phyloP scores from a whole-genome alignment of 331 rosid species.

The Pyrus hybrid region DNA sequence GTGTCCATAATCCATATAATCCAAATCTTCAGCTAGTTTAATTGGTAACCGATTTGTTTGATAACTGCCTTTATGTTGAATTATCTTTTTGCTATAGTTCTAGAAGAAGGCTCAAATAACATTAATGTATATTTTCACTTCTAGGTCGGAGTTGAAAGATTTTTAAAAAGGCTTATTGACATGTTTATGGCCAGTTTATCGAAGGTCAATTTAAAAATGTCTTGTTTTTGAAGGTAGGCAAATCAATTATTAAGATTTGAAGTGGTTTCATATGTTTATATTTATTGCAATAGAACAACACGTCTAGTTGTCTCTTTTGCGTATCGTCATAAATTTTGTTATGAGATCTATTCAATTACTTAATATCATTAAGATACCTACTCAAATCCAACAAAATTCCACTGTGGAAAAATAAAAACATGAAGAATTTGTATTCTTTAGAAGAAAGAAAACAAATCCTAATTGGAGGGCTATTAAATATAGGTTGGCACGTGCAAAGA shows the following conservation, averaged over 20 bases:
- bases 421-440: neutral
- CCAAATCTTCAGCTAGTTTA: neutral
- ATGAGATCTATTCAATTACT: too few relatives aligned
- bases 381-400: neutral
- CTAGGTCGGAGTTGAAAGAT: neutral
- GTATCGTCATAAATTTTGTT: too few relatives aligned
- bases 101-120: neutral
- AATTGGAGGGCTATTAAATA: neutral
- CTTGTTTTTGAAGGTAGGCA: neutral
- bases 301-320: too few relatives aligned
- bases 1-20: neutral
- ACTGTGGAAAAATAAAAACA: neutral
- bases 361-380: neutral
- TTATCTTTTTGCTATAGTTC: too few relatives aligned
- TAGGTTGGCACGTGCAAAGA: conserved; percentile 36
- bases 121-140: neutral
- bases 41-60: neutral
- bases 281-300: too few relatives aligned
- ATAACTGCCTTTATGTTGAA: neutral
- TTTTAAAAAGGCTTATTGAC: neutral
- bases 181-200: neutral
- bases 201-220: too few relatives aligned
- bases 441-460: neutral
- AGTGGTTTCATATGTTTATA: neutral
- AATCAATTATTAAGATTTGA: too few relatives aligned